Base-by-base conservation (phyloP, 768 basidiomycete genomes). In the Tulasnella sp. region DNA sequence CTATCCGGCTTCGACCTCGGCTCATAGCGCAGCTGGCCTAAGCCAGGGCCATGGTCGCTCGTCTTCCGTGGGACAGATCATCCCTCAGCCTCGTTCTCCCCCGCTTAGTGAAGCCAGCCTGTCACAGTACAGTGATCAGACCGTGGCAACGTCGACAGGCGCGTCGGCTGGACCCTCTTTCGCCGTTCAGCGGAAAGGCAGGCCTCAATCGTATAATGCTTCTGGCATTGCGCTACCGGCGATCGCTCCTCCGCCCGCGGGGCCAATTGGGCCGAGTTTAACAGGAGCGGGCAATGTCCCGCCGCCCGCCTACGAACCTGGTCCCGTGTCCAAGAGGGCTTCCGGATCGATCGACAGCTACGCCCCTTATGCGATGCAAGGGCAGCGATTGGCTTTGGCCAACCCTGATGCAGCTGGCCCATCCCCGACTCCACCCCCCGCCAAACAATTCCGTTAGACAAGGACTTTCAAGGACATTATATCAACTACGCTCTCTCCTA, bases 171-270 rank as follows among this genome's bases (percentile, higher is more conserved):
- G 32, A 26, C 71, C 71, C 13, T 72, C 71, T 3, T 72, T 72
- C 44, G n/a, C 71, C 39, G 39, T 72, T 3, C 71, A 72, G 15
- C 37, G 71, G 13, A 72, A 42, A 46, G 39, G n/a, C 71, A 35
- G 71, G 37, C 71, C 71, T 37, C 71, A 72, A 72, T 72, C 71
- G 71, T 40, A n/a, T 15, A 35, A 20, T 18, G 39, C 71, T 23
- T n/a, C 29, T 35, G 26, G 26, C 39, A 10, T 46, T 15, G 29
- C 23, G n/a, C 9, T 39, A 26, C 16, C 71, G 29, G 18, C 71
- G 10, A 0, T 39, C 23, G 23, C 37, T 13, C 37, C 37, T 46
- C 23, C 71, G n/a, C 39, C 71, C 37, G 39, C 71, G 15, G 71
- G 10, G 37, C 71, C 26, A 0, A 16, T 5, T 67, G 29, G 26